Evolutionary conservation across 75 land plant genomes (phyloP), one percentile per base, ranked within the genome.

Genomic region (Selaginella moellendorffii): DNA sequence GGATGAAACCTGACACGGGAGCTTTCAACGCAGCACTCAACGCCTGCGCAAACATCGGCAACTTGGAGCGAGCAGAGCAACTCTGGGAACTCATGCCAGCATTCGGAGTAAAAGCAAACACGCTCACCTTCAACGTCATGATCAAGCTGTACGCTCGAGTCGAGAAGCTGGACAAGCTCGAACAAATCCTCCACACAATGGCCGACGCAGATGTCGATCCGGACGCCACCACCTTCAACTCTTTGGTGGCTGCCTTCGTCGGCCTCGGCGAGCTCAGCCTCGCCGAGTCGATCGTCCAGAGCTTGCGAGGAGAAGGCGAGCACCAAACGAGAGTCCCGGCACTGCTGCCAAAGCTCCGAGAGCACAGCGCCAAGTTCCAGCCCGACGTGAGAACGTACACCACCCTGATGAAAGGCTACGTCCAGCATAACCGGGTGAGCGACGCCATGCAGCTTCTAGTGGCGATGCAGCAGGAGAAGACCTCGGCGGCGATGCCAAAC

Each of bases 21-120:
- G 95, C 95, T 1, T 93, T 73, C 64, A 93, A 93, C 31, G 98
- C 90, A 25, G 85, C 70, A 59, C 75, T 93, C 26, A 93, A 93
- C 66, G 96, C 96, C 18, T 85, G 87, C 68, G 90, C 90, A 24
- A 85, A 80, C 59, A 29, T 80, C 29, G 90, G 90, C 12, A 74
- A 81, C 5, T 53, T 60, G 0, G 59, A 56, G 1, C 70, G 52
- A 60, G 92, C 88, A 28, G 53, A 76, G 24, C 60, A 74, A 30
- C 52, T 93, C 54, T 69, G 83, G 58, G 79, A 70, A 22, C 71
- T 63, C 60, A 74, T 93, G 80, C 27, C 46, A 0, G 67, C 65
- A 56, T 88, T 72, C 28, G 71, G 68, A 0, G 66, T 76, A 1
- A 31, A 63, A 63, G 90, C 98, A 22, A 95, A 93, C 71, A 79